Conservation (phyloP, 164 flowering plant genomes). For the Echeveria elegans region DNA sequence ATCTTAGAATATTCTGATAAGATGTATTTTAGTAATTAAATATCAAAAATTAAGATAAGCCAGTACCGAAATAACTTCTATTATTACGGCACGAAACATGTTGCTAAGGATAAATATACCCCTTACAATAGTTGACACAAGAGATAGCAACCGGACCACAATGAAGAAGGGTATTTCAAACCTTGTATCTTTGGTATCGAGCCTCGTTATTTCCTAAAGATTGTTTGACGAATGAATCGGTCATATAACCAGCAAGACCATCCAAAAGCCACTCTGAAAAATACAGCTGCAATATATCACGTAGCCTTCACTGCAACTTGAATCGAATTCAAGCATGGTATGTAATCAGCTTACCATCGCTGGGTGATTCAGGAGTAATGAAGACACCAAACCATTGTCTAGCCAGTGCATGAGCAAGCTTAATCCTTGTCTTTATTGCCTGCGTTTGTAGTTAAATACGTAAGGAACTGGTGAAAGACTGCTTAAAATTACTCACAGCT, state of each 20-base stretch:
- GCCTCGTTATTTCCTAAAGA: conserved; percentile 96
- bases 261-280: conserved; percentile 85
- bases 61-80: background rate
- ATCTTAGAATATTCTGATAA: background rate
- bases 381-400: conserved; percentile 98
- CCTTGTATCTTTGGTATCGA: conserved; percentile 88
- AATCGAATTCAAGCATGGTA: background rate
- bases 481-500: background rate
- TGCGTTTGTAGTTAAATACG: conserved; percentile 16
- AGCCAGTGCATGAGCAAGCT: conserved; percentile 88
- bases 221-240: conserved; percentile 68
- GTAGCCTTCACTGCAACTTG: background rate
- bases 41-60: background rate
- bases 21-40: background rate
- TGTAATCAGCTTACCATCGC: conserved; percentile 57
- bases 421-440: conserved; percentile 84
- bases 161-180: conserved; percentile 18
- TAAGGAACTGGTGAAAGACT: background rate
- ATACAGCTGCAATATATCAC: conserved; percentile 9
- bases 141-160: background rate
- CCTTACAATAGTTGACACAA: background rate
- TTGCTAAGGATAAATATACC: background rate
- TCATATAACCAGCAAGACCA: conserved; percentile 89
- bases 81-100: background rate
- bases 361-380: conserved; percentile 70